These are phyloP conservation scores for Auxenochlorella pyrenoidosa DNA, from an alignment of 139 green algal species.

Conservation along the genomic window DNA sequence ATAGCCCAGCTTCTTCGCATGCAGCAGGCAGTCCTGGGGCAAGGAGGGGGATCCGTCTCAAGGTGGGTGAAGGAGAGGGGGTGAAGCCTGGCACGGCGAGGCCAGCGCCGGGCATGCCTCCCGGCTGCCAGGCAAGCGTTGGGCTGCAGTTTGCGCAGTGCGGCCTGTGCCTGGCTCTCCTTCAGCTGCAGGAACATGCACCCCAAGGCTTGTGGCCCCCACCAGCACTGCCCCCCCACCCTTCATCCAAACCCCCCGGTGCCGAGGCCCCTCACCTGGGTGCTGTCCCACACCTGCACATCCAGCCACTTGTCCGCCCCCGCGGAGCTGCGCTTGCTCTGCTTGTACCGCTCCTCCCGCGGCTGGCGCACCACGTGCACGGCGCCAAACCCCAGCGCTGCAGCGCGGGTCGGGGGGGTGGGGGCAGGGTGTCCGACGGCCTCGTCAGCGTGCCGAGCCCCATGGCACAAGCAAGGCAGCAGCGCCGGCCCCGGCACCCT, in stretches of 20 bases:
- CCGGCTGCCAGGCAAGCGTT: background rate
- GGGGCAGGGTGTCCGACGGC: background rate
- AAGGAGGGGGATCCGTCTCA: background rate
- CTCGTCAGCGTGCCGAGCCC: no score
- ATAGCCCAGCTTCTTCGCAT: constrained; percentile 70
- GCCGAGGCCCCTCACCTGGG: no score
- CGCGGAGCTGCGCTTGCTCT: constrained; percentile 18
- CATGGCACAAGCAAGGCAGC: no score
- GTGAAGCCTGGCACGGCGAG: background rate
- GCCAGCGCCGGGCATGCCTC: background rate
- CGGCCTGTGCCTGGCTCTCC: no score
- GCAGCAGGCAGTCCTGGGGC: constrained; percentile 54
- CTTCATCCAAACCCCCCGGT: no score
- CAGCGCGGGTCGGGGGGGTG: background rate
- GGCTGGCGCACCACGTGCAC: constrained; percentile 68
- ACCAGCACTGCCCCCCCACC: no score
- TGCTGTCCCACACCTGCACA: constrained; percentile 59
- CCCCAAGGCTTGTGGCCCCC: no score
- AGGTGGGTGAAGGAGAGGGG: no score
- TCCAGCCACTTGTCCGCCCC: constrained; percentile 90
- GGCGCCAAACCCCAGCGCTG: constrained; percentile 73
- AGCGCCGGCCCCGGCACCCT: no score
- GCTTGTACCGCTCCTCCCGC: constrained; percentile 32
- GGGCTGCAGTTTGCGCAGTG: no score
- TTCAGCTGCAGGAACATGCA: no score